These are phyloP conservation scores for Chionographis japonica DNA, from an alignment of 106 monocot genomes.

Conservation along the genomic window DNA sequence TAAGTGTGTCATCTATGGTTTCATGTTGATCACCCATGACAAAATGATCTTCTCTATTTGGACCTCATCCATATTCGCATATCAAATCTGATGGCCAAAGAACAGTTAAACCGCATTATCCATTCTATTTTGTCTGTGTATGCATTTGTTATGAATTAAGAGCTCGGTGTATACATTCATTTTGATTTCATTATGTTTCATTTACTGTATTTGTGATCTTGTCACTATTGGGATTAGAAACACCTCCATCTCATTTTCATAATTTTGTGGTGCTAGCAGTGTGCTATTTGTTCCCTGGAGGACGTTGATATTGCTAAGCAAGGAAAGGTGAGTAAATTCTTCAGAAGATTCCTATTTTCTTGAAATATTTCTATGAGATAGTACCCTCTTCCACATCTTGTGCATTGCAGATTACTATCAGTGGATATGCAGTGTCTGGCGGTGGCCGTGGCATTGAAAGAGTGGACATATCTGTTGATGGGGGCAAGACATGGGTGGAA, in stretches of 20 bases:
- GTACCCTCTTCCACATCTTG: conserved; percentile 1
- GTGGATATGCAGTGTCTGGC: conserved; percentile 79
- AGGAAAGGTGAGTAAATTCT: conserved; percentile 45
- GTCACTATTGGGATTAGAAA: neutral
- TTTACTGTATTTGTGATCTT: neutral
- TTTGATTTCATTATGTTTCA: neutral
- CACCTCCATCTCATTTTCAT: neutral
- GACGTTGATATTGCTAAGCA: conserved; percentile 50
- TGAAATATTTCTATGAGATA: neutral
- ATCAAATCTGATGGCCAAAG: no score
- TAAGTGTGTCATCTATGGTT: no score
- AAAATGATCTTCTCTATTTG: no score
- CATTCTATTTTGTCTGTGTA: no score
- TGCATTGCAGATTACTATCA: conserved; percentile 36
- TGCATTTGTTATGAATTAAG: no score
- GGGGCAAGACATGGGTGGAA: conserved; percentile 71
- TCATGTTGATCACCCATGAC: no score
- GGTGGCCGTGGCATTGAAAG: conserved; percentile 96
- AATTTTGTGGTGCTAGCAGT: conserved; percentile 30
- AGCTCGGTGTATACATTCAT: neutral
- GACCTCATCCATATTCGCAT: no score
- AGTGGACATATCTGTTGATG: conserved; percentile 80
- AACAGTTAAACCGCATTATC: no score
- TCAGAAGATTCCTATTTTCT: neutral
- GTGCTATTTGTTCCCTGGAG: conserved; percentile 89